A percentile compares a stretch with the other conserved stretches of the same genome.
phyloP scores from a whole-genome alignment of 108 stramenopile genomes.

The Skeletonema marinoi region DNA sequence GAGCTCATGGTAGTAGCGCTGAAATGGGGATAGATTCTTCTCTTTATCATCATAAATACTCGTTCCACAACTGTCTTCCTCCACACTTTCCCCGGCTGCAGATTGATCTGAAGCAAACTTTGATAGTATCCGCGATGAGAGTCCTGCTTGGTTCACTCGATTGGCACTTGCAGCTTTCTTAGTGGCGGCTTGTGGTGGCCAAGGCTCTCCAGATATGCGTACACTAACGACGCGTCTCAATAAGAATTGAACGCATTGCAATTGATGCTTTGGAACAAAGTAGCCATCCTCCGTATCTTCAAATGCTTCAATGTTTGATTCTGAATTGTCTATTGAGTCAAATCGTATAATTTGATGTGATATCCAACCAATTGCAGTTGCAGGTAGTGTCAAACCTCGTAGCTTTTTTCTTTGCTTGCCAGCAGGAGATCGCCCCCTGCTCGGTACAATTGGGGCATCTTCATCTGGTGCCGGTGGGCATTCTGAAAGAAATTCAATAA shows the following conservation, averaged over 20 bases:
- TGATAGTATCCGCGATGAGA: constrained; percentile 33
- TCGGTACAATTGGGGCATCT: neutral
- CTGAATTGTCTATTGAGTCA: neutral
- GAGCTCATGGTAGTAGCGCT: constrained; percentile 41
- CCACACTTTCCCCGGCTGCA: constrained; percentile 11
- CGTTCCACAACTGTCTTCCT: constrained; percentile 29
- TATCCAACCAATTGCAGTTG: constrained; percentile 76
- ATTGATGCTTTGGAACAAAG: constrained; percentile 46
- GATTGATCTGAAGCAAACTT: constrained; percentile 34
- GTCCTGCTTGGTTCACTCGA: constrained; percentile 8
- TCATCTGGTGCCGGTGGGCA: constrained; percentile 46
- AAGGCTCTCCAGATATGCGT: constrained; percentile 61
- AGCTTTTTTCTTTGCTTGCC: constrained; percentile 3
- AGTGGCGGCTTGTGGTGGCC: constrained; percentile 52
- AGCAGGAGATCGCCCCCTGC: neutral
- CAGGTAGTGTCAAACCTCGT: constrained; percentile 71
- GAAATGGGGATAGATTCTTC: constrained; percentile 29
- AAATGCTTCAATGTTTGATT: neutral
- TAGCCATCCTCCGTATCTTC: constrained; percentile 14
- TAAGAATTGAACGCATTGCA: constrained; percentile 54
- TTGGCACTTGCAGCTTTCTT: constrained; percentile 17
- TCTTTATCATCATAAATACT: neutral
- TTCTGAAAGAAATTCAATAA: constrained; percentile 49
- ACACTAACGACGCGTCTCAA: constrained; percentile 63
- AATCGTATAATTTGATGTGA: constrained; percentile 45